Conservation (phyloP, 345 rosid genomes). For the Acer campestre region DNA sequence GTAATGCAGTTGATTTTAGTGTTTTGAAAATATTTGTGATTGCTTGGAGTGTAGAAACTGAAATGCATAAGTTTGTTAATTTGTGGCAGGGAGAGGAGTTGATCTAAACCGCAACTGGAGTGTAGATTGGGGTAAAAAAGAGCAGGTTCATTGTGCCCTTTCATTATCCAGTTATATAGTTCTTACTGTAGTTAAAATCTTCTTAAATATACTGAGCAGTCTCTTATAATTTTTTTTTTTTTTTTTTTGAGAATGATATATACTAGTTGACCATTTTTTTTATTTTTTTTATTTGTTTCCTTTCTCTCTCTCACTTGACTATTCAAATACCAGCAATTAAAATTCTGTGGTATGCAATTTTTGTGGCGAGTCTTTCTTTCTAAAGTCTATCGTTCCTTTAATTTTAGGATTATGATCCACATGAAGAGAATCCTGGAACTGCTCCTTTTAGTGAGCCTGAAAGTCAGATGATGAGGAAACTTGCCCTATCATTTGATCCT, state of each 20-base stretch:
- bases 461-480: conserved; percentile 85
- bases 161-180: conserved; percentile 8
- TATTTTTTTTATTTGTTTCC: too few species aligned
- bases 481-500: conserved; percentile 91
- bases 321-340: not conserved
- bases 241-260: conserved; percentile 3
- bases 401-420: conserved; percentile 92
- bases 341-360: conserved; percentile 1
- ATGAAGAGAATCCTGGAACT: conserved; percentile 96
- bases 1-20: conserved; percentile 34
- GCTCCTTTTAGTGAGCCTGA: conserved; percentile 97
- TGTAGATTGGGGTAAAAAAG: conserved; percentile 99
- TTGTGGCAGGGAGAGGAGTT: conserved; percentile 85
- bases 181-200: not conserved
- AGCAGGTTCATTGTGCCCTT: conserved; percentile 56
- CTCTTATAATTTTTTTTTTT: not conserved
- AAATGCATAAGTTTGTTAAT: conserved; percentile 15
- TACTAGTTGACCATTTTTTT: not conserved
- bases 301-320: not conserved
- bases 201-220: not conserved
- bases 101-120: conserved; percentile 99
- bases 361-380: conserved; percentile 1
- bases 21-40: conserved; percentile 9
- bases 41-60: conserved; percentile 14
- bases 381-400: conserved; percentile 13